Base-by-base conservation (phyloP, 805 yeast species). In the Clavispora fructus region DNA sequence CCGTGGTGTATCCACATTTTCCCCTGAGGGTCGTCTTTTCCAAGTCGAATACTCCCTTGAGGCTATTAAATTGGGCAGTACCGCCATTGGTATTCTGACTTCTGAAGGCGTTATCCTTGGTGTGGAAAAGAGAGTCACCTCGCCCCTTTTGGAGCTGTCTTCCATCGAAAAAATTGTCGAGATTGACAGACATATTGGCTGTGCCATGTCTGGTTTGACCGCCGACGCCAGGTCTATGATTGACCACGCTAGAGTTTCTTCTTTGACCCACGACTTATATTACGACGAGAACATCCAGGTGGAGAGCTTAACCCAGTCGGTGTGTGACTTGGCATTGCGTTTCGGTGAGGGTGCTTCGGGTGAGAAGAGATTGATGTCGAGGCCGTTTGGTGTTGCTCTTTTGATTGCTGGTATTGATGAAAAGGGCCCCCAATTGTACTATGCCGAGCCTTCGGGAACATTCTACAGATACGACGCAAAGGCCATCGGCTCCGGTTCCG, bases 371-470 rank as follows among this genome's bases (percentile, higher is more conserved):
- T 76, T 85, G 54, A 87, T 94, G 99, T 89, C 97, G 4, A 83
- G 99, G 71, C 99, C 99, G 11, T 94, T 94, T 66, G 99, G 99
- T 63, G 99, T 94, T 42, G 99, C 99, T 1, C 71, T 94, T 55
- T 77, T 94, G 59, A 85, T 94, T 61, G 99, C 98, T 6, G 99
- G 99, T 42, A 78, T 83, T 57, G 99, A 94, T 70, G 95, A 88
- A 57, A 84, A 88, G 60, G 99, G 99, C 0, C 96, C 97, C 40
- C 99, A 94, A 67, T 78, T 94, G 57, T 87, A 87, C 65, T 97
- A 94, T 65, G 96, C 98, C n/a, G 99, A 94, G 69, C 99, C 99
- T 35, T 87, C 96, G 12, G 99, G 99, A 48, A 94, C 99, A 1
- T 94, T 90, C 59, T 95, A 94, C 71, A 82, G 94, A 68, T 94